phyloP scores from a whole-genome alignment of 2,329 filamentous ascomycete genomes.

The Cryphonectria naterciae region DNA sequence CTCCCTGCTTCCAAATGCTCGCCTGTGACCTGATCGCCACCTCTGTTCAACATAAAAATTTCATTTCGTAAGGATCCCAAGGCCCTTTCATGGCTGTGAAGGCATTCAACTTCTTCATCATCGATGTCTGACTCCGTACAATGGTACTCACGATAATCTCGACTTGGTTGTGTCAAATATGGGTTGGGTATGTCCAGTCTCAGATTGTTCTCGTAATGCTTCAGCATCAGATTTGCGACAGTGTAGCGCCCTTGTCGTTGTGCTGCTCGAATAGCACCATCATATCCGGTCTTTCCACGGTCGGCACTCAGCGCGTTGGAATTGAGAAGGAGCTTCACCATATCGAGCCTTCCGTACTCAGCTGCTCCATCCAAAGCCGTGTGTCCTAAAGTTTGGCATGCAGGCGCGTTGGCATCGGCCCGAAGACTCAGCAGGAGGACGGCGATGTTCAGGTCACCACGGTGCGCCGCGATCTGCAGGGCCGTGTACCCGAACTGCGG shows the following conservation, averaged over 20 bases:
- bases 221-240: background rate
- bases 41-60: accelerated
- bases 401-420: background rate
- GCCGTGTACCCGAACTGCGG: background rate
- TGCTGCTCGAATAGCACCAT: background rate
- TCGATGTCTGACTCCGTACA: background rate
- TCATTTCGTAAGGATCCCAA: too few species aligned
- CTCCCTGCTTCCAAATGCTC: background rate
- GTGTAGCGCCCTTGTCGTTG: accelerated
- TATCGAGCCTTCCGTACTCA: background rate
- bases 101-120: background rate
- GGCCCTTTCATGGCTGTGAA: too few species aligned
- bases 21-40: background rate
- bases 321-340: background rate
- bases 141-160: background rate
- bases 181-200: background rate
- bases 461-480: background rate
- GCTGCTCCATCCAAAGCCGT: background rate
- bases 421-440: background rate
- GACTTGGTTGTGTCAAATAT: background rate
- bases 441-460: background rate
- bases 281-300: background rate
- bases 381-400: background rate
- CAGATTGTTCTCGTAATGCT: background rate
- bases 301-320: background rate